Evolutionary conservation across 148 eudicot genomes (phyloP).

Genomic region (Arbutus unedo): DNA sequence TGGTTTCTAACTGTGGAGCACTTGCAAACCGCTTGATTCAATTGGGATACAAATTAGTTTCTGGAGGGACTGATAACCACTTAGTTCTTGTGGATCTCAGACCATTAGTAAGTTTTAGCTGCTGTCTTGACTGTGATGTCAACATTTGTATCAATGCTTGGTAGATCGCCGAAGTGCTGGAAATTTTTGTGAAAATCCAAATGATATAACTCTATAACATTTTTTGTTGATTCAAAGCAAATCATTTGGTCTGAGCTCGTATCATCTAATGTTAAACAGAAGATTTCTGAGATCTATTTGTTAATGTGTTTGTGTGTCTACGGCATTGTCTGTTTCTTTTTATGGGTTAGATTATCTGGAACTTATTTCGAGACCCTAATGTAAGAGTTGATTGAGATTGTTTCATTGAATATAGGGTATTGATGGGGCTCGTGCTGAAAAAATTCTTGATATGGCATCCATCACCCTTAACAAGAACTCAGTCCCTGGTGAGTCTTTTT

Average conservation of each 20-base stretch:
- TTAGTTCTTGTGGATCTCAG: slow-evolving; percentile 88
- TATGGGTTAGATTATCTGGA: not conserved
- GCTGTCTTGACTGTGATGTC: slow-evolving; percentile 1
- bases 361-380: not conserved
- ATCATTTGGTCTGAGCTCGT: not conserved
- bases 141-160: not conserved
- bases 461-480: slow-evolving; percentile 86
- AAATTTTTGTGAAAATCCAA: not conserved
- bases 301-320: not conserved
- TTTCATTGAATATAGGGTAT: slow-evolving; percentile 36
- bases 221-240: not conserved
- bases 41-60: slow-evolving; percentile 74
- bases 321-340: not conserved
- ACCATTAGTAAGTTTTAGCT: slow-evolving; percentile 54
- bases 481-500: slow-evolving; percentile 54
- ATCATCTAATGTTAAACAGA: not conserved
- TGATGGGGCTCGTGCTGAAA: slow-evolving; percentile 86
- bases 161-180: not conserved
- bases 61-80: slow-evolving; percentile 94
- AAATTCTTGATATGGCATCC: slow-evolving; percentile 82
- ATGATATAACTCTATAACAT: not conserved
- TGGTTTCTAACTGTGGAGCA: slow-evolving; percentile 78
- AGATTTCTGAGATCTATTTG: not conserved
- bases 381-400: slow-evolving; percentile 7
- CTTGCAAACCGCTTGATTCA: slow-evolving; percentile 62